Evolutionary conservation across 345 rosid species (phyloP), one percentile per base, ranked within the genome.

Genomic region (Euphorbia peplus): DNA sequence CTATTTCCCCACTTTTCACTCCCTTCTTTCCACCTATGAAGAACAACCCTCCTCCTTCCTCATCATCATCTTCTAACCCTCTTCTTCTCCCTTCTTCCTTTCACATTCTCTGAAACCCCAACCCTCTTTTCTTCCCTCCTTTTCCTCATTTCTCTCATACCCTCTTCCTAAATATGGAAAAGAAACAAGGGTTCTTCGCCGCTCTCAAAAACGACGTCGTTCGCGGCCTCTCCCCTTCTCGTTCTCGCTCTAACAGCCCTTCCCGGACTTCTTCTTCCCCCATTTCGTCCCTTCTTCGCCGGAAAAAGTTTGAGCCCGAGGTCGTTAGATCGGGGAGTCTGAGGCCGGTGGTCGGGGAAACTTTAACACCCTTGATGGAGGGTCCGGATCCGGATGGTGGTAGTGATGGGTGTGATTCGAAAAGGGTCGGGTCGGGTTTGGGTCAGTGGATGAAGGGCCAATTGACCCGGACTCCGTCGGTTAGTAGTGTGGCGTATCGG

Each of bases 311-410:
- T 1, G 84, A 76, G 14, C 82, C 85, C 60, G 93, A 88, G 70
- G 76, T 87, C 19, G 84, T 78, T 83, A 90, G 92, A 85, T 88
- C 98, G 68, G 90, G 90, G 68, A 87, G 87, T 57, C 35, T 90
- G 53, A 82, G 91, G 76, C 96, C 95, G 1, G 86, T 81, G 8
- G 63, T 75, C 0, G 90, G 84, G 26, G 83, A 83, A 75, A 70
- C 90, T 21, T 64, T 88, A 60, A 77, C 88, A 29, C 91, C 93
- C 6, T 65, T 88, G 39, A 88, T 95, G 86, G 98, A 91, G 67
- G 99, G 99, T 39, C 98, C 99, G 25, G 93, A 90, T 84, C 97
- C 96, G 12, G 95, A 90, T 61, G 91, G 83, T 46, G 84, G 79
- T 61, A 90, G 83, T 46, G 84, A 78, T 6, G 86, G 66, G 50